Evolutionary conservation across 495 filamentous ascomycete species (phyloP), one percentile per base, ranked within the genome.

Genomic region (Neurospora sp.): DNA sequence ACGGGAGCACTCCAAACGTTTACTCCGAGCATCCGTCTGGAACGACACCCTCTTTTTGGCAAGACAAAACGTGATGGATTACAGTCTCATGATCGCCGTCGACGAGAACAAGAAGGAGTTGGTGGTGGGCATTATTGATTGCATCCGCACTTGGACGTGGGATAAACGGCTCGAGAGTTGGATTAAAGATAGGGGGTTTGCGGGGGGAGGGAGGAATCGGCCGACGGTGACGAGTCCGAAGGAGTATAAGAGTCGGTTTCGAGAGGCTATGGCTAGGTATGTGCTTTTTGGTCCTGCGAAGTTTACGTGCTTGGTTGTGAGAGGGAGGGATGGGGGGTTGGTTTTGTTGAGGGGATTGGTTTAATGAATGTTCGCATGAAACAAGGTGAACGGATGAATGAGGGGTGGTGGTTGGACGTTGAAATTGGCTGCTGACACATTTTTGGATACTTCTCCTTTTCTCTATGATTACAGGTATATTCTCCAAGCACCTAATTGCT

Each of bases 141-240:
- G 94, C 80, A 98, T 99, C 75, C 90, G 96, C 45, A 99, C 96
- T 0, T 99, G 97, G 78, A 99, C 96, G 14, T 99, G 96, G 96
- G 96, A 99, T 82, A 99, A 99, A 85, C 97, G 96, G 77, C 87
- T 99, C 10, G 96, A 99, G 82, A 94, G 91, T 38, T 99, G 96
- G 96, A 97, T 98, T 84, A 99, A 99, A 82, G 92, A 96, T 77
- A 90, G 94, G 41, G 94, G 94, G 9, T 93, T 94, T 77, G 91
- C 90, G 22, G 92, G 92, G 5, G 92, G 92, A 72, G 90, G 91
- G 69, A 91, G 94, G 79, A 97, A 97, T 76, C 86, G 91, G 70
- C 96, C 96, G 10, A 99, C 96, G 0, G 94, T 99, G 37, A 99
- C 96, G 40, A 97, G 93, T 82, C 96, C 96, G 9, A 97, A 93